Percentiles rank a stretch among this genome's conserved stretches.
Conservation (phyloP, 305 asterid species). For the Fraxinus platypoda region DNA sequence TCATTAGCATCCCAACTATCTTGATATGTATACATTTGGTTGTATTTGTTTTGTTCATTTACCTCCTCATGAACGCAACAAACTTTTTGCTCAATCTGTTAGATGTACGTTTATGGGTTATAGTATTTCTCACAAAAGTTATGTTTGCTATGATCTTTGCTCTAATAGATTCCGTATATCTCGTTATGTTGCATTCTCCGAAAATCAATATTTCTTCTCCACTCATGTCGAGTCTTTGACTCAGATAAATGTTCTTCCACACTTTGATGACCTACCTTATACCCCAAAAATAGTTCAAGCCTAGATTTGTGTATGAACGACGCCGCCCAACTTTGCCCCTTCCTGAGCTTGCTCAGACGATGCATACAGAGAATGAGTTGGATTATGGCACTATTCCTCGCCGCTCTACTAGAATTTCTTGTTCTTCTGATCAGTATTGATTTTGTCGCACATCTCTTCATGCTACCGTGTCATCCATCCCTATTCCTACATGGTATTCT, state of each 20-base stretch:
- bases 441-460: not conserved
- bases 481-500: not conserved
- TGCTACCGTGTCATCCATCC: not conserved
- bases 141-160: not conserved
- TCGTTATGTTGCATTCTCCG: not conserved
- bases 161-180: not conserved
- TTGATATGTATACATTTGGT: not conserved
- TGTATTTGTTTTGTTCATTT: not conserved
- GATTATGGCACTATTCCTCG: not conserved
- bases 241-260: not conserved
- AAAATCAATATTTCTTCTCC: not conserved
- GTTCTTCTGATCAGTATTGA: not conserved
- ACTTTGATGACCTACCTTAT: not conserved
- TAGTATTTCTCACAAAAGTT: not conserved
- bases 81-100: not conserved
- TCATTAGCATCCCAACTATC: not conserved
- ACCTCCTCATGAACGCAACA: not conserved
- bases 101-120: not conserved
- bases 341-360: too few relatives aligned
- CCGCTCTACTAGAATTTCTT: not conserved
- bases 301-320: not conserved
- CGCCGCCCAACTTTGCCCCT: not conserved
- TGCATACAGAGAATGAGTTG: not conserved
- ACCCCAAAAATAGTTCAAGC: not conserved
- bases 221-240: not conserved